A percentile compares a stretch with the other conserved stretches of the same genome.
phyloP scores from a whole-genome alignment of 2,329 filamentous ascomycete genomes.

The Claviceps sorghi region DNA sequence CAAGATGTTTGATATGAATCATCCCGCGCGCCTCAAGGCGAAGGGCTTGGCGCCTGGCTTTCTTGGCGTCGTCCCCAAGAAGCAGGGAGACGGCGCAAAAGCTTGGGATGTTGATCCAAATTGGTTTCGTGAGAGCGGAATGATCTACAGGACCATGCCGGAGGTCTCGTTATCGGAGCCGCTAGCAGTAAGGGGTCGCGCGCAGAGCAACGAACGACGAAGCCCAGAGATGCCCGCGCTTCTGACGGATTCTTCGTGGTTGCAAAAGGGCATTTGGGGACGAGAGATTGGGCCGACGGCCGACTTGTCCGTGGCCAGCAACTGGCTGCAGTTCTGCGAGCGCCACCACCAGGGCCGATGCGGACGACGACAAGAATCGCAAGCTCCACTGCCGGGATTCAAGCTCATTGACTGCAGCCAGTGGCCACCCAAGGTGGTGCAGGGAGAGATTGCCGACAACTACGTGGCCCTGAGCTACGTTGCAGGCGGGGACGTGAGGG shows the following conservation, averaged over 20 bases:
- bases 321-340: constrained; percentile 22
- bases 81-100: constrained; percentile 14
- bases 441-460: constrained; percentile 14
- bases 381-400: constrained; percentile 17
- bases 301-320: constrained; percentile 17
- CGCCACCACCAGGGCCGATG: constrained; percentile 20
- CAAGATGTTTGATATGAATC: constrained; percentile 18
- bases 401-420: constrained; percentile 20
- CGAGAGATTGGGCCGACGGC: constrained; percentile 16
- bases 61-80: constrained; percentile 20
- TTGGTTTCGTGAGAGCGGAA: constrained; percentile 20
- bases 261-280: constrained; percentile 20
- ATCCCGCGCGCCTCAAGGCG: constrained; percentile 15
- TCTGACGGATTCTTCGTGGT: constrained; percentile 10
- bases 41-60: constrained; percentile 18
- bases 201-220: constrained; percentile 5
- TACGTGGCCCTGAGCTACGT: constrained; percentile 24
- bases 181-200: constrained; percentile 6
- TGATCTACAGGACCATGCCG: constrained; percentile 19
- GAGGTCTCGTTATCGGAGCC: constrained; percentile 12
- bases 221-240: constrained; percentile 5
- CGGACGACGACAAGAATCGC: constrained; percentile 12
- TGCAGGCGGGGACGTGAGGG: constrained; percentile 14
- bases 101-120: constrained; percentile 18
- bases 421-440: constrained; percentile 17